A percentile compares a stretch with the other conserved stretches of the same genome.
Conservation (phyloP, 805 yeast species). For the Metschnikowia kofuensis region DNA sequence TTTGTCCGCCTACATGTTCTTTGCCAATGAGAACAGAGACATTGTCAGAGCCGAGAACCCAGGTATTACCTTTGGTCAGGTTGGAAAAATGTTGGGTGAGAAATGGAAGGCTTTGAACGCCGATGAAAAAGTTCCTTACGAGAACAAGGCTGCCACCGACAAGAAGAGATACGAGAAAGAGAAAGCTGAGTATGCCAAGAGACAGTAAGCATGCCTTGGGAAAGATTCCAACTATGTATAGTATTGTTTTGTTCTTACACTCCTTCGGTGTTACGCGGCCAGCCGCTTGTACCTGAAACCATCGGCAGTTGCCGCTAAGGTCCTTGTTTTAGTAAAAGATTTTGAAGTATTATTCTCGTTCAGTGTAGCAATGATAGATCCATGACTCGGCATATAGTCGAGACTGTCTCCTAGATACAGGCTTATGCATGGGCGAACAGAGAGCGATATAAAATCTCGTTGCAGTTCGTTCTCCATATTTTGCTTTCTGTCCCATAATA, state of each 20-base stretch:
- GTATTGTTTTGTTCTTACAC: slow-evolving; percentile 13
- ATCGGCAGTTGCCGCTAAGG: neutral
- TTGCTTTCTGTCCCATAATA: neutral
- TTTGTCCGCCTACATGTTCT: slow-evolving; percentile 97
- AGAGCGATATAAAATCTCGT: too few species aligned
- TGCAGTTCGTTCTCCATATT: neutral
- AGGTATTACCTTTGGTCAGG: slow-evolving; percentile 89
- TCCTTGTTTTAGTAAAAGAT: slow-evolving; percentile 7
- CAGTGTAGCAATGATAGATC: neutral
- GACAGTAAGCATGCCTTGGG: slow-evolving; percentile 18
- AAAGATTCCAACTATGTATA: slow-evolving; percentile 10
- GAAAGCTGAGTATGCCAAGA: slow-evolving; percentile 77
- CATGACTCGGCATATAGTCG: slow-evolving; percentile 1
- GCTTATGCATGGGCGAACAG: neutral
- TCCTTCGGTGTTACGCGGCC: slow-evolving; percentile 7
- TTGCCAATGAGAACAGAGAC: slow-evolving; percentile 97
- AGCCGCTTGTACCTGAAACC: slow-evolving; percentile 10
- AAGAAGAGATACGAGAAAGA: slow-evolving; percentile 97
- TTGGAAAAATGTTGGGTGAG: slow-evolving; percentile 93
- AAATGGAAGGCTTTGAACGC: slow-evolving; percentile 89
- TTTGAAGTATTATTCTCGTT: neutral
- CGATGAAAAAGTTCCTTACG: slow-evolving; percentile 86
- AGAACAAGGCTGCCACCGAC: slow-evolving; percentile 90
- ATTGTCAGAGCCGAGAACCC: slow-evolving; percentile 94
- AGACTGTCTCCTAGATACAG: neutral